A percentile compares a stretch with the other conserved stretches of the same genome.
Evolutionary conservation across 2,329 filamentous ascomycete species (phyloP).

Genomic region (Daldinia sp.): DNA sequence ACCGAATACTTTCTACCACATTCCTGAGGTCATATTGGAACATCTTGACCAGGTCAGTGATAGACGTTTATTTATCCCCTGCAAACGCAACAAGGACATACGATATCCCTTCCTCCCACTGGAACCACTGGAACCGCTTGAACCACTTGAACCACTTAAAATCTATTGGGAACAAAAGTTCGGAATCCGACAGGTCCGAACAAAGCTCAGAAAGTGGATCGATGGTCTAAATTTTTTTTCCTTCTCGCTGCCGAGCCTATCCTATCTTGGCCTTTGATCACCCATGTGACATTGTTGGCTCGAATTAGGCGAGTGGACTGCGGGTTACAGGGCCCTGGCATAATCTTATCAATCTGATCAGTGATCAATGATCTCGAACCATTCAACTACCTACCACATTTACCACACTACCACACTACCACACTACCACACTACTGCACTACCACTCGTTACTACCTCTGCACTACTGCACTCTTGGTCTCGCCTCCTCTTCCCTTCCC

Average conservation of each 20-base stretch:
- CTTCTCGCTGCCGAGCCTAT: conserved; percentile 21
- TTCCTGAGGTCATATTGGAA: too few relatives aligned
- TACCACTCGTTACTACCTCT: conserved; percentile 25
- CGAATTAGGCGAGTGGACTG: conserved; percentile 17
- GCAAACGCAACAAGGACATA: too few relatives aligned
- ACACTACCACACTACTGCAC: too few relatives aligned
- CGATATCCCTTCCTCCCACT: too few relatives aligned
- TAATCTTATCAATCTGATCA: conserved; percentile 53
- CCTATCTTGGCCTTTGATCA: conserved; percentile 9
- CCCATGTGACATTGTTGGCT: conserved; percentile 25
- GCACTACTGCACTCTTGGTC: too few relatives aligned
- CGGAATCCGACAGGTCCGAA: conserved; percentile 39
- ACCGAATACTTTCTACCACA: too few relatives aligned
- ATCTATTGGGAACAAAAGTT: too few relatives aligned
- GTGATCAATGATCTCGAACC: conserved; percentile 48
- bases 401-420: too few relatives aligned
- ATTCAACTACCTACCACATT: conserved; percentile 24
- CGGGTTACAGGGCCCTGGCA: conserved; percentile 37
- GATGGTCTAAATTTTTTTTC: conserved; percentile 20
- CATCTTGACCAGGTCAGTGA: too few relatives aligned
- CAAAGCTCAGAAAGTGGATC: conserved; percentile 27
- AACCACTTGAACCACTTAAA: too few relatives aligned
- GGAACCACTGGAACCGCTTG: too few relatives aligned
- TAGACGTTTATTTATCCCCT: too few relatives aligned
- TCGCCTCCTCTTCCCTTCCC: not conserved